Conservation (phyloP, 75 land plant genomes). For the Chamaecyparis obtusa region DNA sequence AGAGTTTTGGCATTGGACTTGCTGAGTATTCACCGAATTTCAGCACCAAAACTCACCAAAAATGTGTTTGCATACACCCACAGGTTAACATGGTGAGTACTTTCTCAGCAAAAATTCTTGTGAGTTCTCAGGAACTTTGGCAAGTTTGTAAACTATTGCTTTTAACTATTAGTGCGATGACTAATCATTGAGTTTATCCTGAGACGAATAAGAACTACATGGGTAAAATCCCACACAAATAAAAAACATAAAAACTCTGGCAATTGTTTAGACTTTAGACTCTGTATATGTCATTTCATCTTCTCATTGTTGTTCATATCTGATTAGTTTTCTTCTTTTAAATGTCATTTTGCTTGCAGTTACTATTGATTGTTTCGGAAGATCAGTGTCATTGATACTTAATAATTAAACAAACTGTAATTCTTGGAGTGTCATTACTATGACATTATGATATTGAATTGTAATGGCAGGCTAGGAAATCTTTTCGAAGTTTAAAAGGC, state of each 20-base stretch:
- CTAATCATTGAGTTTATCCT: no score
- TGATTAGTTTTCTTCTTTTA: background rate
- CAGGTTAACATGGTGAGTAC: background rate
- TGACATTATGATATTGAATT: background rate
- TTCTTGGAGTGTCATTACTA: background rate
- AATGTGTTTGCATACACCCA: no score
- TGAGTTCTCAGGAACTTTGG: background rate
- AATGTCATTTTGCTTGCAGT: background rate
- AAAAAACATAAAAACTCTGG: background rate
- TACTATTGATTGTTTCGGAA: background rate
- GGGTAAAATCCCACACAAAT: background rate
- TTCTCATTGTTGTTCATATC: background rate
- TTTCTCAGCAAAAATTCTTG: background rate
- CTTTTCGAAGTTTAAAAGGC: conserved; percentile 42
- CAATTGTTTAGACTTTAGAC: background rate
- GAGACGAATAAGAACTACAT: no score
- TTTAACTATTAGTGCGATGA: no score
- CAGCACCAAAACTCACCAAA: no score
- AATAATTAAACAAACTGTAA: background rate
- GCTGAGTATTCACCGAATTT: no score
- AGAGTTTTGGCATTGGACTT: no score
- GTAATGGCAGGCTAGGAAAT: conserved; percentile 51
- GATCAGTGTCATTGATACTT: background rate
- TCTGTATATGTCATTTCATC: background rate
- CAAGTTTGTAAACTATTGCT: background rate